Evolutionary conservation across 2,329 filamentous ascomycete species (phyloP), one percentile per base, ranked within the genome.

Genomic region (Sclerotinia sclerotiorum): DNA sequence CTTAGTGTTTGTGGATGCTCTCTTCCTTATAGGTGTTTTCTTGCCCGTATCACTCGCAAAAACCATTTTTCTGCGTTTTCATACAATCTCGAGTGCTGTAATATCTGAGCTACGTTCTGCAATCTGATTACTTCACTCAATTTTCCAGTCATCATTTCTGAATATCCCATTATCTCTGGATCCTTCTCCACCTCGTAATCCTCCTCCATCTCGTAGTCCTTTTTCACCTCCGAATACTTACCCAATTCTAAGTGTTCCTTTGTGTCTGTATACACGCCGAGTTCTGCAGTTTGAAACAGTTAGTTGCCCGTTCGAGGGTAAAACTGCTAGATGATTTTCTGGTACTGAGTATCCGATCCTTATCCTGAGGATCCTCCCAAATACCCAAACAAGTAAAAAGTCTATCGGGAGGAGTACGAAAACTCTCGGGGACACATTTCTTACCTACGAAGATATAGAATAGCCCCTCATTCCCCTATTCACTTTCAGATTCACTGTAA

Each of bases 21-120:
- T 13, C 6, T 1, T 0, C 49, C 49, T 29, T 8, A 24, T 1
- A 8, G 49, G 24, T 52, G 13, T 1, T 27, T 52, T 19, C 49
- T 29, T 52, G 2, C 8, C 24, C 0, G 2, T 29, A 52, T 27
- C 0, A 27, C 0, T 27, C 0, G 49, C 24, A 27, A 3, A 4
- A 52, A 8, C 17, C 27, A 8, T 7, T 8, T 2, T 4, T 52
- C 49, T 52, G 49, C 24, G 0, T 19, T 1, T 17, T 0, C 13
- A 4, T 19, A 27, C 5, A 17, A 3, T 52, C 2, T 0, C 1
- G 27, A 52, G 6, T 52, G 5, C 3, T 29, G 6, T 17, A 3
- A 52, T 17, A 52, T 4, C 49, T 17, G 49, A 1, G 49, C 49
- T 17, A 52, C 24, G 2, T 29, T 10, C 6, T 2, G 24, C 49